Evolutionary conservation across 208 protist species (phyloP).

Genomic region (Trypanosoma lewisi): DNA sequence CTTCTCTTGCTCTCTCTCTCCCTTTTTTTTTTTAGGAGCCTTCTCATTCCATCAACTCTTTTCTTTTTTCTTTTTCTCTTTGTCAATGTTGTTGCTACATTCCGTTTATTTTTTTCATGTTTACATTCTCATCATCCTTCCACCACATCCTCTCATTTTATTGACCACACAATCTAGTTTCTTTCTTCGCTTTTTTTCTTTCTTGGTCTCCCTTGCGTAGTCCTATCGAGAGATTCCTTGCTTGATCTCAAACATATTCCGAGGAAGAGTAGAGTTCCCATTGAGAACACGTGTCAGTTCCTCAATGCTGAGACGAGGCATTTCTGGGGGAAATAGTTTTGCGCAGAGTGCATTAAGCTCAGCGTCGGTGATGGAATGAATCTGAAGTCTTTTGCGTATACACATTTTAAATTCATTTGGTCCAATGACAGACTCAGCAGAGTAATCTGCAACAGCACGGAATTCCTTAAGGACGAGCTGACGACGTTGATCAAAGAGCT

Average conservation of each 20-base stretch:
- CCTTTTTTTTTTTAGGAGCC: too few species aligned
- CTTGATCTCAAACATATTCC: constrained; percentile 71
- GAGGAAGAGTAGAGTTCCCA: constrained; percentile 78
- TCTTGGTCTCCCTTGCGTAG: background rate
- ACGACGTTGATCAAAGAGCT: constrained; percentile 81
- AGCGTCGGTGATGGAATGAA: constrained; percentile 53
- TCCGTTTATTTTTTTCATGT: too few species aligned
- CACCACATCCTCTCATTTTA: background rate
- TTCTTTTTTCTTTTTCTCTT: too few species aligned
- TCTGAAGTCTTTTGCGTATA: constrained; percentile 64
- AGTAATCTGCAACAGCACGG: constrained; percentile 85
- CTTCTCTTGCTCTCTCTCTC: too few species aligned
- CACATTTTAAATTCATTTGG: constrained; percentile 84
- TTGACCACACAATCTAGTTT: background rate
- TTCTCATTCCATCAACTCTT: too few species aligned
- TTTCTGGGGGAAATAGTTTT: constrained; percentile 63
- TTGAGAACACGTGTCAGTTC: constrained; percentile 87
- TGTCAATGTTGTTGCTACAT: too few species aligned
- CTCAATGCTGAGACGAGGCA: constrained; percentile 72
- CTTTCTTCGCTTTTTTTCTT: background rate
- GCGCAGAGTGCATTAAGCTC: constrained; percentile 74
- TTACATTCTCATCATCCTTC: background rate
- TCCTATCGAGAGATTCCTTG: constrained; percentile 38
- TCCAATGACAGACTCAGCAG: constrained; percentile 81
- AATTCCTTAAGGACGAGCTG: constrained; percentile 90